Conservation (phyloP, 768 basidiomycete genomes). For the Mycena maculata region DNA sequence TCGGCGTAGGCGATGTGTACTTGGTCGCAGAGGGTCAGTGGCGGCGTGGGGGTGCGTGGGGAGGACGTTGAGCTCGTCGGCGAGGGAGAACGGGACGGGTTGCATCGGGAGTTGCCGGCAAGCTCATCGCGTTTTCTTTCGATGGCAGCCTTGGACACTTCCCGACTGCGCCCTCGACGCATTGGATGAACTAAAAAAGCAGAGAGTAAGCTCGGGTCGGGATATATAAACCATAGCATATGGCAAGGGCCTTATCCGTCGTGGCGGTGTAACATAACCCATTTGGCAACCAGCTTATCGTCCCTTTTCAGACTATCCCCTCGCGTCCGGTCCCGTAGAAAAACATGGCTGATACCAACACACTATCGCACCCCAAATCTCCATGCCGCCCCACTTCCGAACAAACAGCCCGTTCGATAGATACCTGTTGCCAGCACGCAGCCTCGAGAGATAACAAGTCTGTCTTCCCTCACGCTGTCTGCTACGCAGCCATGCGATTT, state of each 20-base stretch:
- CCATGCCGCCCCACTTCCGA: too few species aligned
- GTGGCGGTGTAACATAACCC: too few species aligned
- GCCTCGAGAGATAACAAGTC: too few species aligned
- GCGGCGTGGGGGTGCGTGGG: constrained; percentile 47
- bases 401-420: too few species aligned
- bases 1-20: constrained; percentile 74
- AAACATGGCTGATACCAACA: too few species aligned
- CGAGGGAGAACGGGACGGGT: constrained; percentile 32
- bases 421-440: too few species aligned
- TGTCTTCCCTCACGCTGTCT: too few species aligned
- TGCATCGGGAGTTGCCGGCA: neutral
- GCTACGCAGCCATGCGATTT: too few species aligned
- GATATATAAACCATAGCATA: neutral
- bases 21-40: constrained; percentile 67
- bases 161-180: neutral
- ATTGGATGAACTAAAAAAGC: neutral
- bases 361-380: too few species aligned
- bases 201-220: neutral
- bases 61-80: constrained; percentile 44
- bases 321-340: too few species aligned
- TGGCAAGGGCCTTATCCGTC: neutral
- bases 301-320: too few species aligned
- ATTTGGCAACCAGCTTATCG: too few species aligned
- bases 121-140: constrained; percentile 1
- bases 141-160: neutral